Percentiles rank a stretch among this genome's conserved stretches.
phyloP scores from a whole-genome alignment of 1,139 yeast species.

The Zygosaccharomyces pseudobailii region DNA sequence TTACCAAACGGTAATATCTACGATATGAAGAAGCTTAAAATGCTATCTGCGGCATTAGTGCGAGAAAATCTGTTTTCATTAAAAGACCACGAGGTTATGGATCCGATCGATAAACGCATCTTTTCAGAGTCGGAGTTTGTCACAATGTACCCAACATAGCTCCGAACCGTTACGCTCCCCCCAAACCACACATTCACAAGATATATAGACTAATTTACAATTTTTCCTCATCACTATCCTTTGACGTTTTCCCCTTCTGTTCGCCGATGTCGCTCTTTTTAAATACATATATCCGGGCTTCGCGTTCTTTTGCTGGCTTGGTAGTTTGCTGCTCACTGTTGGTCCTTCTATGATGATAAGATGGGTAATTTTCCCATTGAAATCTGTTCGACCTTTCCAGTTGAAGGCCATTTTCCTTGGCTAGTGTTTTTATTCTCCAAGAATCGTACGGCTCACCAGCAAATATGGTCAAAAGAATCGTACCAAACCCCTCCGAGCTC shows the following conservation, averaged over 20 bases:
- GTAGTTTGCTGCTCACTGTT: conserved; percentile 73
- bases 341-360: conserved; percentile 78
- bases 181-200: background rate
- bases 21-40: conserved; percentile 56
- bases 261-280: conserved; percentile 38
- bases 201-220: conserved; percentile 7
- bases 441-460: conserved; percentile 88
- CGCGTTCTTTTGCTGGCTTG: conserved; percentile 67
- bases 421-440: conserved; percentile 76
- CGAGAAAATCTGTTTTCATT: conserved; percentile 26
- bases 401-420: conserved; percentile 47
- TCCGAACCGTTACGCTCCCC: too few species aligned
- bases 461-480: conserved; percentile 63
- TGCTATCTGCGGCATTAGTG: conserved; percentile 35
- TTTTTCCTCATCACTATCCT: conserved; percentile 17
- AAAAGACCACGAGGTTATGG: conserved; percentile 45
- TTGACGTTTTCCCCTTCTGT: conserved; percentile 24
- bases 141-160: conserved; percentile 67
- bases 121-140: conserved; percentile 51
- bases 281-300: conserved; percentile 73
- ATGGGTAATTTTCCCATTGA: conserved; percentile 67
- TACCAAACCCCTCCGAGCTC: conserved; percentile 38
- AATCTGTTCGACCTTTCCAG: conserved; percentile 65
- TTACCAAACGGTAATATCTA: conserved; percentile 79
- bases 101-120: conserved; percentile 64